phyloP scores from a whole-genome alignment of 805 yeast species.

The Torulaspora quercuum region DNA sequence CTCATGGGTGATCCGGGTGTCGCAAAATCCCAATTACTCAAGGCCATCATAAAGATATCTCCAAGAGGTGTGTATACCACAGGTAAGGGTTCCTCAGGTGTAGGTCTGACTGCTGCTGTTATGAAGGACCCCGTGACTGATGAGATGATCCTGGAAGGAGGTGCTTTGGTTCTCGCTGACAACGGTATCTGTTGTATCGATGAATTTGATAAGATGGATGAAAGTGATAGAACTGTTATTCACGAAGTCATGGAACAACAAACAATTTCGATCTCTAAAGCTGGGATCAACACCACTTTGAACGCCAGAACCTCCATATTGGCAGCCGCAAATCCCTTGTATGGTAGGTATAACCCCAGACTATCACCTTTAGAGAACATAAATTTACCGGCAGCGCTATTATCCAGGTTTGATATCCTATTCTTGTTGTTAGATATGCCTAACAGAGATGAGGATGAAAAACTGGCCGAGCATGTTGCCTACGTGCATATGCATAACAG shows the following conservation, averaged over 20 bases:
- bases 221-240: constrained; percentile 91
- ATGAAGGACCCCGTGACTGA: constrained; percentile 99
- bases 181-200: constrained; percentile 98
- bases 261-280: constrained; percentile 94
- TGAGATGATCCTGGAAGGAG: constrained; percentile 97
- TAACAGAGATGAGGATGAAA: constrained; percentile 70
- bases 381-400: constrained; percentile 91
- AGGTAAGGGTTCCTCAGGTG: constrained; percentile 98
- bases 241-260: constrained; percentile 99
- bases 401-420: constrained; percentile 90
- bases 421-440: constrained; percentile 86
- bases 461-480: constrained; percentile 89
- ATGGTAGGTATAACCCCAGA: constrained; percentile 88
- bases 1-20: constrained; percentile 99
- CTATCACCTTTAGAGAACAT: constrained; percentile 92
- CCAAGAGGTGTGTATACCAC: constrained; percentile 97
- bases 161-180: constrained; percentile 94
- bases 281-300: constrained; percentile 93
- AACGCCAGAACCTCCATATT: constrained; percentile 93
- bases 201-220: constrained; percentile 99
- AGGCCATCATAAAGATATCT: constrained; percentile 85
- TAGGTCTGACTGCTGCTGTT: constrained; percentile 97
- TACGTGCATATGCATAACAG: constrained; percentile 90
- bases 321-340: constrained; percentile 98
- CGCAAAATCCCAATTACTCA: constrained; percentile 93